Base-by-base conservation (phyloP, 768 basidiomycete genomes). In the Hericium rajendrae region DNA sequence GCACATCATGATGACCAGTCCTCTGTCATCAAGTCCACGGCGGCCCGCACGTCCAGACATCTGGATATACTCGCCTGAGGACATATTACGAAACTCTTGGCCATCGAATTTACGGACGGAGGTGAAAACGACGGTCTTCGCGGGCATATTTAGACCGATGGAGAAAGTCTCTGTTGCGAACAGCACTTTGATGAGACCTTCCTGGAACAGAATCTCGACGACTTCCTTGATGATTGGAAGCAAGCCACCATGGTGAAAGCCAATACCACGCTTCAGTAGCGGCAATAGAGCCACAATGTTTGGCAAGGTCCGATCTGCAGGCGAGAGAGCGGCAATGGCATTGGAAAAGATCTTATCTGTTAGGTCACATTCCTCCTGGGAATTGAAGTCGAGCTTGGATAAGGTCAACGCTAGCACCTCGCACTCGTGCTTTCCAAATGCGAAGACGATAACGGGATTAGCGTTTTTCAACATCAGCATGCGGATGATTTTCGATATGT, bases 161-260 rank as follows among this genome's bases (percentile, higher is more conserved):
- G 94, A 95, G 72, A 97, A 97, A 0, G 97, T 99, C 73, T 99
- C 97, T 0, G 97, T 99, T 8, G 97, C 97, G 66, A 98, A 99
- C 40, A 99, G 81, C 38, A 93, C 94, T 69, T 99, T 99, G 75
- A 98, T 93, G 49, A 98, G 78, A 12, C 95, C 94, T 67, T 98
- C 94, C 69, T 97, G 94, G 76, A 99, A 99, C 48, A 99, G 80
- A 57, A 99, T 97, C 70, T 99, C 97, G 70, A 99, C 97, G 51
- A 97, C 94, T 69, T 99, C 97, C 69, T 99, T 99, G 46, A 99
- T 78, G 61, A 98, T 97, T 0, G 97, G 97, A n/a, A 99, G 80
- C 40, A 99, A 82, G 48, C 97, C 97, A 43, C 95, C 94, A 66
- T 99, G 97, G 77, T 99, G 97, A 64, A 99, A 93, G 54, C 97